Evolutionary conservation across 345 rosid genomes (phyloP), one percentile per base, ranked within the genome.

Genomic region (Combretum micranthum): DNA sequence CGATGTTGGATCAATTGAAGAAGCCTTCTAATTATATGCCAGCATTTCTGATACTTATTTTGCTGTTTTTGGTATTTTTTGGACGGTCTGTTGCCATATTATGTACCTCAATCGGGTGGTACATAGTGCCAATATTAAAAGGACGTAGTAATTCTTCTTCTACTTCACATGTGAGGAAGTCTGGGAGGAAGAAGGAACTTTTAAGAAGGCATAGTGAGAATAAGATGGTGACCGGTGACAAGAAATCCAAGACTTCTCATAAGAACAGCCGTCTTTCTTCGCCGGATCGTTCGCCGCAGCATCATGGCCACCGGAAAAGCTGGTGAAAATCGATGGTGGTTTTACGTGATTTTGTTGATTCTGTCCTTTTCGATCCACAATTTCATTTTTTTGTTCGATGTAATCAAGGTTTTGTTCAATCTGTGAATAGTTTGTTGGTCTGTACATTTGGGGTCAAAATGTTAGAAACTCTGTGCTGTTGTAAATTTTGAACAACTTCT

Each of bases 101-200:
- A 52, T 84, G 80, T 23, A 74, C 81, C 47, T 89, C 87, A 52
- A 53, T 86, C 3, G 85, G 72, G 22, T 89, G 97, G 97, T 89
- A 83, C 68, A 9, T 82, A 12, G 72, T 84, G 18, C 91, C 97
- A 20, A 48, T 71, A 44, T 57, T 84, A 19, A 61, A 56, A 15
- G 76, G 66, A 22, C 59, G 71, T 52, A 61, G 55, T 22, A 2
- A 9, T 15, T 12, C 49, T 15, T 46, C 23, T 22, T 23, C 25
- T 15, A 39, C 53, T 16, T 61, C 70, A 53, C 70, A 60, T 59
- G 56, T 46, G 3, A 51, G 44, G 43, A 48, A 25, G 43, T 50
- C 66, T 3, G 42, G 52, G 57, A 82, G 69, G 80, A 85, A 77
- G 84, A 83, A 77, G 59, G 69, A 72, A 53, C 70, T 64, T 42